Evolutionary conservation across 345 rosid species (phyloP), one percentile per base, ranked within the genome.

Genomic region (Clausena lansium): DNA sequence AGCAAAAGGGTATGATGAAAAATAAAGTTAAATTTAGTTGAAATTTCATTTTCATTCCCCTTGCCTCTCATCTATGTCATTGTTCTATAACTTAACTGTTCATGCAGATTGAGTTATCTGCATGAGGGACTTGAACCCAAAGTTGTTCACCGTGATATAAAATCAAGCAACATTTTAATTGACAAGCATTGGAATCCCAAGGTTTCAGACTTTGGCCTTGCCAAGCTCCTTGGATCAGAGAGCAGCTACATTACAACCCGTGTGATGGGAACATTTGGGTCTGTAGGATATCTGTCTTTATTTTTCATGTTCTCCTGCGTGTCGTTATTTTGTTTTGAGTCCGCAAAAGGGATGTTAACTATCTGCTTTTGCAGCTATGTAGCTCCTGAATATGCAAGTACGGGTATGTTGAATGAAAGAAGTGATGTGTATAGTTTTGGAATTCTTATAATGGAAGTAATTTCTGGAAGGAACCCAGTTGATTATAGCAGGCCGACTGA

Each of bases 251-350:
- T 93, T 30, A 95, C 98, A 36, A 95, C 98, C 15, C 93, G 97
- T 59, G 98, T 95, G 52, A 95, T 95, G 98, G 98, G 98, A 79
- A 95, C 98, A 55, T 95, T 95, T 33, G 98, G 98, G 98, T 95
- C 35, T 35, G 93, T 82, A 78, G 54, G 72, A 3, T 70, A 65
- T 66, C 54, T 66, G 27, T 30, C 14, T 20, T 36, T 80, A 70
- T 15, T 52, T 32, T 4, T 66, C 33, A 38, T 9, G n/a, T 47
- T 6, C 62, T 2, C 7, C 8, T 68, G 45, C 35, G 24, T 64
- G 33, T 24, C 2, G 19, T 36, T 25, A 10, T 38, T 33, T 59
- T 64, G 54, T 2, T 47, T 38, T 65, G 47, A 47, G 50, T 70
- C 20, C 70, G 62, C 14, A n/a, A 35, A 66, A 47, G n/a, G 25